Base-by-base conservation (phyloP, 2,329 filamentous ascomycete species). In the Penicillium concentricum region DNA sequence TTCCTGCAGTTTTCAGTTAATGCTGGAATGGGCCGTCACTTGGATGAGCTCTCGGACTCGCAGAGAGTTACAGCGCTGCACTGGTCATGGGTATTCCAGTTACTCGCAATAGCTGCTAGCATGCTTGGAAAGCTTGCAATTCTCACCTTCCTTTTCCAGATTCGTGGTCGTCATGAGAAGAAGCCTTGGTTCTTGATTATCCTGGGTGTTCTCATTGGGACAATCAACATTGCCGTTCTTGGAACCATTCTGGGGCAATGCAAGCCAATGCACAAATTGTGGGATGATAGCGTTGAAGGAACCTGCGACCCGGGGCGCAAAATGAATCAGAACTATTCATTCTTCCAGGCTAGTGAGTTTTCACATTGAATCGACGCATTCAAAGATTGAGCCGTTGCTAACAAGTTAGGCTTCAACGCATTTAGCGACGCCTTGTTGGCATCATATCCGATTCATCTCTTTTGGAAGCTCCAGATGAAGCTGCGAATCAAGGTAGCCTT, bases 41-140 rank as follows among this genome's bases (percentile, higher is more conserved):
- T 56, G 13, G n/a, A 41, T 32, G 37, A 51, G 13, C 54, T 68
- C 0, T 51, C 41, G 1, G 15, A 39, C 15, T 15, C 18, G 1
- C 47, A 65, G 16, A 44, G 51, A 18, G 53, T 60, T 12, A 45
- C 54, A 18, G 59, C 57, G 10, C 45, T 58, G 41, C 56, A 63
- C 26, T 69, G 58, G 58, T 50, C 51, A 24, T 69, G 67, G 63
- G 60, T 68, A 6, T 64, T 62, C 16, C 62, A 64, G 32, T 41
- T 65, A n/a, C 52, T 70, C 2, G 57, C 59, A n/a, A 59, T 66
- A n/a, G 52, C 60, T 16, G 58, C 66, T 2, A 63, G 60, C 41
- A 58, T 58, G 38, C 43, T 61, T 9, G 62, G 63, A 22, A 70
- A 67, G 46, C 52, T 62, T 39, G 63, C 66, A 32, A 63, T 68